Evolutionary conservation across 305 asterid species (phyloP).

Genomic region (Plantago coronopus): DNA sequence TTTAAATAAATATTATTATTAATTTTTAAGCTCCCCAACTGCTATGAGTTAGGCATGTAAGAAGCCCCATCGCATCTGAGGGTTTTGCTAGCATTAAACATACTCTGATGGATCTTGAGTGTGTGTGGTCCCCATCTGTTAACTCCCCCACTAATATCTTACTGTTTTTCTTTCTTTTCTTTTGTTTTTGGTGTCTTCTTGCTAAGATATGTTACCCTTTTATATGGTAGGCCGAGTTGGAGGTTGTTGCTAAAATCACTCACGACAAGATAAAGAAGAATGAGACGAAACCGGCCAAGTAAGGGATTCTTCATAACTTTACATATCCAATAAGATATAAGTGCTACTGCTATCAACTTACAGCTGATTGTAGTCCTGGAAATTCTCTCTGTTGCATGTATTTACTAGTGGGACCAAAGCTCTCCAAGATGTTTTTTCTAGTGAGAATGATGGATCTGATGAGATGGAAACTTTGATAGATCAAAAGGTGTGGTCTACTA

Average conservation of each 20-base stretch:
- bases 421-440: slow-evolving; percentile 74
- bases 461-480: slow-evolving; percentile 72
- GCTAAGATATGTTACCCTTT: slow-evolving; percentile 21
- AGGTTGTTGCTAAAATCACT: slow-evolving; percentile 86
- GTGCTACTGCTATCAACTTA: slow-evolving; percentile 11
- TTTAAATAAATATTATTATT: too few relatives aligned
- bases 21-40: too few relatives aligned
- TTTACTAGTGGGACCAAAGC: slow-evolving; percentile 58
- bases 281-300: slow-evolving; percentile 78
- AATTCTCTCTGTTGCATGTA: slow-evolving; percentile 17
- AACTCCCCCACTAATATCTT: too few relatives aligned
- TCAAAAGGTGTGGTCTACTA: slow-evolving; percentile 47
- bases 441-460: slow-evolving; percentile 72
- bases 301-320: slow-evolving; percentile 28
- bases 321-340: slow-evolving; percentile 9
- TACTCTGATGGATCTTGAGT: not conserved
- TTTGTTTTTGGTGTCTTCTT: slow-evolving; percentile 1
- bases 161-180: not conserved
- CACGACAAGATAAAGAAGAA: slow-evolving; percentile 81
- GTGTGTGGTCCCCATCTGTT: not conserved
- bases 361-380: not conserved
- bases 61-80: too few relatives aligned
- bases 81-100: too few relatives aligned
- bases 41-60: too few relatives aligned
- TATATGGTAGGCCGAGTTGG: slow-evolving; percentile 72